A percentile compares a stretch with the other conserved stretches of the same genome.
Conservation (phyloP, 768 basidiomycete genomes). For the Russula olivacea region DNA sequence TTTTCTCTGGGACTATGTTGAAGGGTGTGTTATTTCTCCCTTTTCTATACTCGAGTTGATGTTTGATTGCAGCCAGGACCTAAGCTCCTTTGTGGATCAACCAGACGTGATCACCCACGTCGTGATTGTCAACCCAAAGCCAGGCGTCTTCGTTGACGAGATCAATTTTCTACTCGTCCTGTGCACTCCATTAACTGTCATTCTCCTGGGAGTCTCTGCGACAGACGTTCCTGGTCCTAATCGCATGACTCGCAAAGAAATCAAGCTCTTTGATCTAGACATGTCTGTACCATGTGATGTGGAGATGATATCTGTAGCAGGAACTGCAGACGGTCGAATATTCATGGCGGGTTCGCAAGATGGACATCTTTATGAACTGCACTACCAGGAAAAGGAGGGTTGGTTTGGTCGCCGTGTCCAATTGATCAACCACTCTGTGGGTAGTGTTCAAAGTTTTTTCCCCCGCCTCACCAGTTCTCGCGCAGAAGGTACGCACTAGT, state of each 20-base stretch:
- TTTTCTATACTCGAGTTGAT: constrained; percentile 10
- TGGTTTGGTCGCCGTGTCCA: constrained; percentile 89
- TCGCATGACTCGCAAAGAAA: constrained; percentile 50
- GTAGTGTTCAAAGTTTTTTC: constrained; percentile 70
- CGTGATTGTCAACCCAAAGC: constrained; percentile 79
- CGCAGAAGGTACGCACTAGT: constrained; percentile 51
- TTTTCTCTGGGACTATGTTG: constrained; percentile 93
- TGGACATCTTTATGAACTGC: constrained; percentile 85
- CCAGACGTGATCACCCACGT: constrained; percentile 86
- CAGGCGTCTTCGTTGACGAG: constrained; percentile 85
- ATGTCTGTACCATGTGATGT: constrained; percentile 71
- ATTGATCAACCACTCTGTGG: constrained; percentile 81
- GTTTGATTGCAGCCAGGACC: constrained; percentile 58
- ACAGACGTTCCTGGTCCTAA: constrained; percentile 39
- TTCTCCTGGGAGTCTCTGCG: constrained; percentile 76
- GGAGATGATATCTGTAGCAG: constrained; percentile 80
- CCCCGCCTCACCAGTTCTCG: constrained; percentile 64
- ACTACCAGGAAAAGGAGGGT: constrained; percentile 84
- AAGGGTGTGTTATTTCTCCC: constrained; percentile 55
- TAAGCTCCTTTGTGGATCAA: constrained; percentile 88
- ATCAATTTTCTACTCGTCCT: constrained; percentile 86
- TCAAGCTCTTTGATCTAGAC: constrained; percentile 88
- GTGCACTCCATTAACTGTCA: constrained; percentile 77
- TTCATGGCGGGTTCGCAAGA: constrained; percentile 86
- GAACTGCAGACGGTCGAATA: constrained; percentile 77